Conservation (phyloP, 352 stramenopile species). For the Phytophthora tubulina region DNA sequence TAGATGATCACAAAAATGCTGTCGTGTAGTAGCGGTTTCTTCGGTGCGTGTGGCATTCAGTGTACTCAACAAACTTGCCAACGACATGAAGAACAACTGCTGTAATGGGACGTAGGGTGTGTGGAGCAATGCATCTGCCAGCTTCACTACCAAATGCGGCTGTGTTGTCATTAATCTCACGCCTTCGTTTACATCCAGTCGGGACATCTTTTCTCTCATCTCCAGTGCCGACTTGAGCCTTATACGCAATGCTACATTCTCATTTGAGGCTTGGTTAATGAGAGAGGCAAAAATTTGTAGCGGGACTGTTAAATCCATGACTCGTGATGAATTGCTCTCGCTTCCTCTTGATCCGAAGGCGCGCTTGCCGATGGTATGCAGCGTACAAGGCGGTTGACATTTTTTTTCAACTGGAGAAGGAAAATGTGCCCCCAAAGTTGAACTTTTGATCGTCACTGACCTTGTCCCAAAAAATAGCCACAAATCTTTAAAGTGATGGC, state of each 20-base stretch:
- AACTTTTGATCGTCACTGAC: not conserved
- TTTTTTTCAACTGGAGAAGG: not conserved
- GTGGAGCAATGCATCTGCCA: slow-evolving; percentile 57
- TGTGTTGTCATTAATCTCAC: slow-evolving; percentile 42
- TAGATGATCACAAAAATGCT: slow-evolving; percentile 22
- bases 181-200: slow-evolving; percentile 34
- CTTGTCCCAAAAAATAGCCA: too few species aligned
- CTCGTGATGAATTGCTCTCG: not conserved
- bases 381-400: slow-evolving; percentile 14
- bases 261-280: slow-evolving; percentile 36
- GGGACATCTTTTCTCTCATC: slow-evolving; percentile 43
- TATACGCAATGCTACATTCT: slow-evolving; percentile 30
- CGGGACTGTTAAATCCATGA: not conserved
- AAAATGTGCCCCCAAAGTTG: slow-evolving; percentile 3
- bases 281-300: slow-evolving; percentile 8
- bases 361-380: slow-evolving; percentile 6
- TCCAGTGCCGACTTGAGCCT: slow-evolving; percentile 52
- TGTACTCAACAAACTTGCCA: slow-evolving; percentile 48
- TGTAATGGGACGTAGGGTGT: slow-evolving; percentile 75
- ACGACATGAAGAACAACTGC: slow-evolving; percentile 66
- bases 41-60: slow-evolving; percentile 35
- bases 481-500: not conserved
- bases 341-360: slow-evolving; percentile 13
- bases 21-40: not conserved
- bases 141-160: slow-evolving; percentile 38